Evolutionary conservation across 805 yeast species (phyloP).

Genomic region (Wickerhamomyces subpelliculosus): DNA sequence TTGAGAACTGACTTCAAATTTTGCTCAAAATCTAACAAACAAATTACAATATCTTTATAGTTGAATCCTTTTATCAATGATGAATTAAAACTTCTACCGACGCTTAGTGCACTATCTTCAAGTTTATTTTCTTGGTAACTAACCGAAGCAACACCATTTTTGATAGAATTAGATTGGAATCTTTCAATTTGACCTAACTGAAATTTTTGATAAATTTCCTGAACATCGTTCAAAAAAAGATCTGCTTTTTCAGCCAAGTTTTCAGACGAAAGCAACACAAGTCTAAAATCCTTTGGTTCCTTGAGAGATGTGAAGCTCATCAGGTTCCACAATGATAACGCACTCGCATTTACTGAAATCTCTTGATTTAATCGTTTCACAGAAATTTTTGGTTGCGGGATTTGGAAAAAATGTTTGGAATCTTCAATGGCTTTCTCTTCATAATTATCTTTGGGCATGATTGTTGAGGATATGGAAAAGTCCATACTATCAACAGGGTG

Average conservation of each 20-base stretch:
- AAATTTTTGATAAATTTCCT: slow-evolving; percentile 38
- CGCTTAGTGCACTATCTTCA: not conserved
- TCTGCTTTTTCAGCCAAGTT: too few species aligned
- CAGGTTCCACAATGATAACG: slow-evolving; percentile 47
- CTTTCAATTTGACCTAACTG: slow-evolving; percentile 37
- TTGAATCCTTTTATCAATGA: slow-evolving; percentile 1
- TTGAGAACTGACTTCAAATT: slow-evolving; percentile 37
- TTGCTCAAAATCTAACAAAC: slow-evolving; percentile 12
- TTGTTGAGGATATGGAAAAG: not conserved
- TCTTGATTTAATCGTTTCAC: slow-evolving; percentile 31
- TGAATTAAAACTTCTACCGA: not conserved
- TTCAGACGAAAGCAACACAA: slow-evolving; percentile 40
- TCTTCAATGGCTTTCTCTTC: not conserved
- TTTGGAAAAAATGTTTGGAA: slow-evolving; percentile 22
- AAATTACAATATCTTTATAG: slow-evolving; percentile 11
- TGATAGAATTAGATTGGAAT: slow-evolving; percentile 25
- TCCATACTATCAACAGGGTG: not conserved
- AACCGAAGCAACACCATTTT: slow-evolving; percentile 7
- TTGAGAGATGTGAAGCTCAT: slow-evolving; percentile 49
- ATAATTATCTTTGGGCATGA: not conserved
- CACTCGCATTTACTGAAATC: slow-evolving; percentile 40
- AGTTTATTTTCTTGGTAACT: not conserved
- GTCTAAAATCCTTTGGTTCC: slow-evolving; percentile 43
- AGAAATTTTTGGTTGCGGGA: slow-evolving; percentile 29
- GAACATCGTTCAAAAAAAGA: slow-evolving; percentile 37